phyloP scores from a whole-genome alignment of 1,139 yeast species.

The Keqinozyma sinolaborantium region DNA sequence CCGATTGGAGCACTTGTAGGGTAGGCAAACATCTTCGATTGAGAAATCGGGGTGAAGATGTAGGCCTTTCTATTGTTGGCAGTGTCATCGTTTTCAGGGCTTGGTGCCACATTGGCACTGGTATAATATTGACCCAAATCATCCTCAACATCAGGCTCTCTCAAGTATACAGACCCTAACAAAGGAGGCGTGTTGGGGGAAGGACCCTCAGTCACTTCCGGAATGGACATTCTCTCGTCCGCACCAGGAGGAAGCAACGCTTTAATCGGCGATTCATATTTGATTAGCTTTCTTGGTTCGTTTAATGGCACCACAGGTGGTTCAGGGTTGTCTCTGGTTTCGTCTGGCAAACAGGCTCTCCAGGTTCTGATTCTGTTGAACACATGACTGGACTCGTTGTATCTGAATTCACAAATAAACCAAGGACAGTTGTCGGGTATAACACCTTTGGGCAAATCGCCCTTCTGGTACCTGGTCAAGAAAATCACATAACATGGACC shows the following conservation, averaged over 20 bases:
- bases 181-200: conserved; percentile 81
- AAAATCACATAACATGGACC: conserved; percentile 95
- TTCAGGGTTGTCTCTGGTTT: conserved; percentile 81
- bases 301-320: conserved; percentile 59
- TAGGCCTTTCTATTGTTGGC: conserved; percentile 35
- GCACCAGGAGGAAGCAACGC: conserved; percentile 74
- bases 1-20: conserved; percentile 10
- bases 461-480: conserved; percentile 90
- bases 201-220: conserved; percentile 79
- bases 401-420: conserved; percentile 92
- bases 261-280: conserved; percentile 80
- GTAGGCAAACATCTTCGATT: conserved; percentile 26
- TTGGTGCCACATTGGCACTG: conserved; percentile 46
- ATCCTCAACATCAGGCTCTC: conserved; percentile 72
- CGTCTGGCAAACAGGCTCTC: conserved; percentile 98
- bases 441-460: conserved; percentile 72
- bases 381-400: conserved; percentile 83
- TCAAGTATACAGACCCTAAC: conserved; percentile 82
- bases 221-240: conserved; percentile 66
- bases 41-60: conserved; percentile 46
- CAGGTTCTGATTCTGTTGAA: conserved; percentile 95
- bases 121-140: conserved; percentile 72
- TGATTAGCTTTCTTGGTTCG: conserved; percentile 64
- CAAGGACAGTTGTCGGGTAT: conserved; percentile 75
- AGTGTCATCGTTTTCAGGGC: conserved; percentile 60